Conservation (phyloP, 1,284 basidiomycete species). For the Neotropicomus parvogracilis region DNA sequence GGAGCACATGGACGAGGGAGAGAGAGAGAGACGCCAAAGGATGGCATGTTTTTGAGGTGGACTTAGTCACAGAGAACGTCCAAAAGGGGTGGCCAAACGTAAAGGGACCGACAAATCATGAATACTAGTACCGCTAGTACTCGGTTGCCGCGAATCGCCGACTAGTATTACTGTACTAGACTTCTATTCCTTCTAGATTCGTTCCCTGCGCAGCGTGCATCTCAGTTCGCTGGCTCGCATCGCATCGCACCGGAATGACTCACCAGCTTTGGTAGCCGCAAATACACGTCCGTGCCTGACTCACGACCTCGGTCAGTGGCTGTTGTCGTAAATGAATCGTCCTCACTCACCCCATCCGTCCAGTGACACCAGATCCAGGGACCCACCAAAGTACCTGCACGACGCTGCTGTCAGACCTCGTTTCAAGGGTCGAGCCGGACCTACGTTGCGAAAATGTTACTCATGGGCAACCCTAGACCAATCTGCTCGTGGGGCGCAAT, state of each 20-base stretch:
- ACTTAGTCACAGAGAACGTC: too few relatives aligned
- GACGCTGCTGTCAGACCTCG: constrained; percentile 2
- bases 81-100: not conserved
- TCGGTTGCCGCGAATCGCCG: constrained; percentile 16
- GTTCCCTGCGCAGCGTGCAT: constrained; percentile 63
- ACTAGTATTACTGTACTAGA: constrained; percentile 41
- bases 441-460: constrained; percentile 79
- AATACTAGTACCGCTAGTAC: not conserved
- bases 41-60: constrained; percentile 17
- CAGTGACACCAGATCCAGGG: constrained; percentile 74
- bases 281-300: constrained; percentile 75
- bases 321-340: too few relatives aligned
- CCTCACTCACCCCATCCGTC: constrained; percentile 74
- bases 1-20: constrained; percentile 3
- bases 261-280: constrained; percentile 78
- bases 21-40: not conserved
- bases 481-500: constrained; percentile 59
- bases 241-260: constrained; percentile 32
- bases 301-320: not conserved
- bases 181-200: constrained; percentile 77
- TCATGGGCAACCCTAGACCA: constrained; percentile 81
- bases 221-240: too few relatives aligned
- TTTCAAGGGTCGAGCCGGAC: constrained; percentile 22
- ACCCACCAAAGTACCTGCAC: constrained; percentile 75
- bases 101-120: too few relatives aligned